Percentiles rank a stretch among this genome's conserved stretches.
phyloP scores from a whole-genome alignment of 129 eudicot genomes.

The Cynara cardunculus region DNA sequence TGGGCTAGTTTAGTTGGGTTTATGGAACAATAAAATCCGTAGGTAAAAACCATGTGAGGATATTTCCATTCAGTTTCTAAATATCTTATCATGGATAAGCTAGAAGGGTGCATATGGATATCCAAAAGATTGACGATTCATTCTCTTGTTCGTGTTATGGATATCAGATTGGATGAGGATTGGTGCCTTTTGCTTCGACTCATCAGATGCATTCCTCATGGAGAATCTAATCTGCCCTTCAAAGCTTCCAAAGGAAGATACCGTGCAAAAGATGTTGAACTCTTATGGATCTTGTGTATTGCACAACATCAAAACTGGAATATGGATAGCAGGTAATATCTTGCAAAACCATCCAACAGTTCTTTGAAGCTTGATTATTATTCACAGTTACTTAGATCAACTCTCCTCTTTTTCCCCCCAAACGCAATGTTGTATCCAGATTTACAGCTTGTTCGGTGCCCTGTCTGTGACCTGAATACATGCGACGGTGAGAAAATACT shows the following conservation, averaged over 20 bases:
- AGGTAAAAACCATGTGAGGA: not conserved
- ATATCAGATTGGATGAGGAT: constrained; percentile 89
- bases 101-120: not conserved
- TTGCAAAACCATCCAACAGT: not conserved
- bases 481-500: constrained; percentile 75
- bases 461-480: constrained; percentile 85
- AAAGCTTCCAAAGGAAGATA: constrained; percentile 46
- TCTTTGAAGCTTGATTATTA: constrained; percentile 2
- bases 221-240: constrained; percentile 57
- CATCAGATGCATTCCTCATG: constrained; percentile 65
- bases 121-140: constrained; percentile 1
- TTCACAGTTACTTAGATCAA: constrained; percentile 8
- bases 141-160: constrained; percentile 9
- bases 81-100: constrained; percentile 14
- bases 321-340: constrained; percentile 95
- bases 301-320: constrained; percentile 71
- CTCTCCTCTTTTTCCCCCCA: not conserved
- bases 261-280: constrained; percentile 50
- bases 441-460: constrained; percentile 97
- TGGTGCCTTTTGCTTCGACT: constrained; percentile 76
- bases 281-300: constrained; percentile 49
- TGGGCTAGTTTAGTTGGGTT: not conserved
- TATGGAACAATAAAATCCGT: not conserved
- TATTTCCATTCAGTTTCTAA: not conserved
- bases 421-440: constrained; percentile 48